Evolutionary conservation across 352 stramenopile species (phyloP).

Genomic region (Phytophthora aleatoria): DNA sequence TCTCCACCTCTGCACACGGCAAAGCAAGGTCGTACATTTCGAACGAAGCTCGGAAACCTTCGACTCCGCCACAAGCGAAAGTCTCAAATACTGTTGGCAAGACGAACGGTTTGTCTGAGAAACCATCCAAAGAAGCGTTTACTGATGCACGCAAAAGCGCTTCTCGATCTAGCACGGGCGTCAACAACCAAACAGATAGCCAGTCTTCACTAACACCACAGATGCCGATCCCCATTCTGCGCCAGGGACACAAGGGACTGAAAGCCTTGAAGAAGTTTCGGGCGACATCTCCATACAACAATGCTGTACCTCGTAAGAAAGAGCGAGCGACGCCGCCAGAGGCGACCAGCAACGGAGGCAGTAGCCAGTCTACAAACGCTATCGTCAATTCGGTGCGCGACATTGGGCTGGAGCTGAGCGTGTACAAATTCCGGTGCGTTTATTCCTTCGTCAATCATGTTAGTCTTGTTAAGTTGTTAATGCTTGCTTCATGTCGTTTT

Average conservation of each 20-base stretch:
- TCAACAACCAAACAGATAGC: conserved; percentile 28
- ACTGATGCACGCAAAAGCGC: conserved; percentile 1
- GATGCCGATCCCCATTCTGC: conserved; percentile 48
- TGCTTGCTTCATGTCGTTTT: neutral
- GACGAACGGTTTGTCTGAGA: conserved; percentile 1
- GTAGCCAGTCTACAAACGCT: conserved; percentile 2
- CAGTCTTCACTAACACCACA: conserved; percentile 4
- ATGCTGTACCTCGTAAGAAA: conserved; percentile 30
- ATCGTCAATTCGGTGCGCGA: conserved; percentile 60
- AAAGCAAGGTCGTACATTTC: conserved; percentile 31
- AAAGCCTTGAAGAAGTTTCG: conserved; percentile 71
- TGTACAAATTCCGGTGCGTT: conserved; percentile 70
- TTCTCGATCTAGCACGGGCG: conserved; percentile 6
- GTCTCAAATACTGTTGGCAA: conserved; percentile 2
- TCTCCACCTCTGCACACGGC: conserved; percentile 35
- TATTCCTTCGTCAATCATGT: neutral
- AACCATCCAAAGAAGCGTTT: conserved; percentile 17
- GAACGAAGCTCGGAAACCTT: conserved; percentile 21
- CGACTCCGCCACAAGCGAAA: conserved; percentile 25
- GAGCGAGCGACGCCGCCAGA: conserved; percentile 22
- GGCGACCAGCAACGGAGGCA: conserved; percentile 7
- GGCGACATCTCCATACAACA: conserved; percentile 60
- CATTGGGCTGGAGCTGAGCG: conserved; percentile 63
- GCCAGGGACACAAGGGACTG: conserved; percentile 67
- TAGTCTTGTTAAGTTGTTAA: neutral